Conservation (phyloP, 495 filamentous ascomycete species). For the Tuber brumale region DNA sequence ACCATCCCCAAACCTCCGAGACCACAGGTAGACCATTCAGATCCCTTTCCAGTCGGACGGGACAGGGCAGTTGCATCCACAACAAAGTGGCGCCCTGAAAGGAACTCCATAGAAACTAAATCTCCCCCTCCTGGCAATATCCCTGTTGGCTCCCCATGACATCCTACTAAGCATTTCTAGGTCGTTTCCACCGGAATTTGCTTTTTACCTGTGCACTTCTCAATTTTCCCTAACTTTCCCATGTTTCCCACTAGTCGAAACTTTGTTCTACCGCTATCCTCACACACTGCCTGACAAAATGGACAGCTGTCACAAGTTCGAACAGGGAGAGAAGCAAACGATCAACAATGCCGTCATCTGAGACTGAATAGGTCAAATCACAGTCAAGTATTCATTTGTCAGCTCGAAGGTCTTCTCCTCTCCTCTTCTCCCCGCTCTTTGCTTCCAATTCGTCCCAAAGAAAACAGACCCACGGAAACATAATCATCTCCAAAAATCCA, state of each 20-base stretch:
- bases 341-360: slow-evolving; percentile 2
- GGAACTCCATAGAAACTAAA: slow-evolving; percentile 6
- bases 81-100: not conserved
- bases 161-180: slow-evolving; percentile 8
- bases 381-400: not conserved
- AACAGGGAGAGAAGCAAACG: not conserved
- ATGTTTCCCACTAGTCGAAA: not conserved
- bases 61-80: not conserved
- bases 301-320: not conserved
- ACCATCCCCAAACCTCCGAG: not conserved
- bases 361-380: not conserved
- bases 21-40: slow-evolving; percentile 13
- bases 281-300: not conserved
- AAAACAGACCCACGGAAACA: not conserved
- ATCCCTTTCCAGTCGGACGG: not conserved
- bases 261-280: not conserved
- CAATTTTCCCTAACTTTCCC: not conserved
- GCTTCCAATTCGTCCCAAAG: not conserved
- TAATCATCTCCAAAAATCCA: not conserved
- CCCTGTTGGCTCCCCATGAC: slow-evolving; percentile 10
- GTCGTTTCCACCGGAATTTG: not conserved
- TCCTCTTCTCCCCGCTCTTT: not conserved
- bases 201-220: not conserved
- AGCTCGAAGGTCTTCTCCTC: not conserved
- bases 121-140: slow-evolving; percentile 10